These are phyloP conservation scores for Infundibulicybe gibba DNA, from an alignment of 768 basidiomycete species.

Conservation along the genomic window DNA sequence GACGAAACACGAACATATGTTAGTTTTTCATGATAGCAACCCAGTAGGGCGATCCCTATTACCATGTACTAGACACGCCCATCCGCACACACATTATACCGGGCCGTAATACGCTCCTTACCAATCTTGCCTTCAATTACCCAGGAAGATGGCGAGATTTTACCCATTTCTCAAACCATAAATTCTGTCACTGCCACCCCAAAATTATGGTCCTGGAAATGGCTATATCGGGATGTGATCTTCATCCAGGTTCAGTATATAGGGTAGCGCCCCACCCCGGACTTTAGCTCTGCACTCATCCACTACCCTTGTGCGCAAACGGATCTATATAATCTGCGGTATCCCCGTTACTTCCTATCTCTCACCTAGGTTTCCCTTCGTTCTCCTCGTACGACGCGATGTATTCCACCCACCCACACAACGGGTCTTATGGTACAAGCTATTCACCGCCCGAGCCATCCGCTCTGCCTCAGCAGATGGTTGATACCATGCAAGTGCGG, in stretches of 20 bases:
- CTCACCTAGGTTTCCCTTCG: no score
- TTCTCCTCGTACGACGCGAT: neutral
- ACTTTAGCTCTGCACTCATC: neutral
- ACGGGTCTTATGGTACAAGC: neutral
- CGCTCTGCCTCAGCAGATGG: neutral
- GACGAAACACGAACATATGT: no score
- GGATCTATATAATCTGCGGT: neutral
- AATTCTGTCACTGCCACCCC: no score
- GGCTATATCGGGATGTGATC: no score
- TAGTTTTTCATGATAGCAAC: constrained; percentile 1
- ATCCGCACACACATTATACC: no score
- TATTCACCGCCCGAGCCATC: neutral
- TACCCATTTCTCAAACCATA: no score
- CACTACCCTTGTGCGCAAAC: neutral
- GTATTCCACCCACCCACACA: neutral
- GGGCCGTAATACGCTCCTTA: no score
- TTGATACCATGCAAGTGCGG: constrained; percentile 3
- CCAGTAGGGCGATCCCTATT: constrained; percentile 1
- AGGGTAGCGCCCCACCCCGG: constrained; percentile 1
- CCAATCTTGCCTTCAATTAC: no score
- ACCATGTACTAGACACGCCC: neutral
- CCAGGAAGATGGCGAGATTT: no score
- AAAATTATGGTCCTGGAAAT: no score
- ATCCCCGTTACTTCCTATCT: neutral
- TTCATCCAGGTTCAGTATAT: neutral